A percentile compares a stretch with the other conserved stretches of the same genome.
Conservation (phyloP, 805 yeast species). For the Metschnikowia kofuensis region DNA sequence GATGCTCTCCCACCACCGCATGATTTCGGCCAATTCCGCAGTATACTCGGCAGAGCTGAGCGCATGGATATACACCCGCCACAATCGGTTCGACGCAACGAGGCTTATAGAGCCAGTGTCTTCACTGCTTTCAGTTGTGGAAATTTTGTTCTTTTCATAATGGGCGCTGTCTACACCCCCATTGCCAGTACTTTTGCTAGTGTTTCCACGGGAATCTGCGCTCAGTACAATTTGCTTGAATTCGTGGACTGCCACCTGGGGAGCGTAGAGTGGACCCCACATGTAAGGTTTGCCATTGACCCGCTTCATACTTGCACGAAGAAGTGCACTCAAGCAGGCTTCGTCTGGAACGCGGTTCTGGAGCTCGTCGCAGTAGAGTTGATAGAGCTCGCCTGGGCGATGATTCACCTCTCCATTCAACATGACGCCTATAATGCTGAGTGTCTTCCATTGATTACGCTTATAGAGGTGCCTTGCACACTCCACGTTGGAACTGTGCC, state of each 20-base stretch:
- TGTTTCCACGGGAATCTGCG: background rate
- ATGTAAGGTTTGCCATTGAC: constrained; percentile 19
- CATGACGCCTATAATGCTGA: constrained; percentile 31
- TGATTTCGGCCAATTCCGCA: constrained; percentile 47
- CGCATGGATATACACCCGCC: constrained; percentile 53
- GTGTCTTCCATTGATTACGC: constrained; percentile 23
- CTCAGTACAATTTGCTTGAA: constrained; percentile 42
- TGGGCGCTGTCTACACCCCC: no score
- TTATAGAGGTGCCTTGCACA: constrained; percentile 30
- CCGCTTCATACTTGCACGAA: constrained; percentile 44
- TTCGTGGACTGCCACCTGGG: constrained; percentile 60
- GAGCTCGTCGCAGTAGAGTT: constrained; percentile 28
- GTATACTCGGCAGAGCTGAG: constrained; percentile 46
- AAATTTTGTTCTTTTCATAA: no score
- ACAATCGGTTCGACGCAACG: constrained; percentile 35
- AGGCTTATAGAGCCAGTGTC: constrained; percentile 7
- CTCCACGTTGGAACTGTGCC: constrained; percentile 11
- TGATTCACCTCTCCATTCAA: constrained; percentile 34
- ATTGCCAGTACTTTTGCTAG: constrained; percentile 1
- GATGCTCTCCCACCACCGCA: constrained; percentile 54
- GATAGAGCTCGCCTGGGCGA: constrained; percentile 28
- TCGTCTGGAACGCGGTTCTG: constrained; percentile 25
- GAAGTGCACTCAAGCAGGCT: constrained; percentile 39
- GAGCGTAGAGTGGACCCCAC: constrained; percentile 55
- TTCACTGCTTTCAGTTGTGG: background rate